phyloP scores from a whole-genome alignment of 306 rosid species.

The Crotalaria pallida region DNA sequence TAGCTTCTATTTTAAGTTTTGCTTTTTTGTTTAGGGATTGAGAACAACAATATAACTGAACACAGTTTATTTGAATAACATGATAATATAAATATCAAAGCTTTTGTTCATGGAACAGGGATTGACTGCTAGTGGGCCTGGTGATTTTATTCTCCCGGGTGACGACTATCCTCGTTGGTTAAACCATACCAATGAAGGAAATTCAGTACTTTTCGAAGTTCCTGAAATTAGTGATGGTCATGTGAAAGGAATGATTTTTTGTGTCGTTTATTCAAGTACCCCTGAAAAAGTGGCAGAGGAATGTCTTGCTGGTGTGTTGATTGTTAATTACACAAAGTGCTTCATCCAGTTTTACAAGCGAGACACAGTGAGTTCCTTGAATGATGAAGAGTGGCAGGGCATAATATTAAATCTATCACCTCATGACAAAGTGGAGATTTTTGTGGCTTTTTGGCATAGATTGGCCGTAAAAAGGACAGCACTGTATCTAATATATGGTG shows the following conservation, averaged over 20 bases:
- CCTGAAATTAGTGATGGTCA: neutral
- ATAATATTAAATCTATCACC: neutral
- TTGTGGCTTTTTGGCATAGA: neutral
- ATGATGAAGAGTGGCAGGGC: constrained; percentile 21
- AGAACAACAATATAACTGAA: neutral
- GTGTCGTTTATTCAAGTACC: constrained; percentile 8
- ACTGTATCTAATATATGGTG: neutral
- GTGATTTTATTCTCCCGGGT: neutral
- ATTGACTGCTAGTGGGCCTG: neutral
- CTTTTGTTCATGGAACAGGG: constrained; percentile 11
- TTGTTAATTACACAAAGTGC: constrained; percentile 13
- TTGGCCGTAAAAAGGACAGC: neutral
- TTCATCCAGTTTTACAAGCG: neutral
- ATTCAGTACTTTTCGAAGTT: neutral
- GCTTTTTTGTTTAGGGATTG: neutral
- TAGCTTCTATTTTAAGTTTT: neutral
- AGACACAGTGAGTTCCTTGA: constrained; percentile 4
- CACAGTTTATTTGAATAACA: neutral
- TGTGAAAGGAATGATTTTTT: constrained; percentile 16
- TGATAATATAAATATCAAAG: neutral
- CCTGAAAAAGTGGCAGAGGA: neutral
- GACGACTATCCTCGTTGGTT: constrained; percentile 16
- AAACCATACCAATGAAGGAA: neutral
- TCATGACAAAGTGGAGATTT: constrained; percentile 13
- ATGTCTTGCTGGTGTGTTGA: neutral